phyloP scores from a whole-genome alignment of 2,329 filamentous ascomycete genomes.

The Phoma herbarum region DNA sequence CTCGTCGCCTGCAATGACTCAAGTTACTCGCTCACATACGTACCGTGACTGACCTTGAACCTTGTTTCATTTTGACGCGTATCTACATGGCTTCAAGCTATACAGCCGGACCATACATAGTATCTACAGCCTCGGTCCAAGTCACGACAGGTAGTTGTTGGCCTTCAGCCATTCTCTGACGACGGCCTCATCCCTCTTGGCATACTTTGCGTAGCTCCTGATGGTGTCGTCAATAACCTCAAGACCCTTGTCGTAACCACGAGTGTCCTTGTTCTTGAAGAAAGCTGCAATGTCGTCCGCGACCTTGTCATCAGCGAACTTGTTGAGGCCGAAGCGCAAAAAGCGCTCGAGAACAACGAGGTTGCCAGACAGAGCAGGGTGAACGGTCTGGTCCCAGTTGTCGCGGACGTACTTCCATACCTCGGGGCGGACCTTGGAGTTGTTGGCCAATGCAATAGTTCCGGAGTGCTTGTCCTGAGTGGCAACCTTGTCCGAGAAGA shows the following conservation, averaged over 20 bases:
- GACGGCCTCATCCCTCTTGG: constrained; percentile 74
- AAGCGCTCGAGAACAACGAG: constrained; percentile 91
- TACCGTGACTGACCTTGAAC: neutral
- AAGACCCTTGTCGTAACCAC: constrained; percentile 84
- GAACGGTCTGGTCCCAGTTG: constrained; percentile 76
- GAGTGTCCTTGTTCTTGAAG: constrained; percentile 86
- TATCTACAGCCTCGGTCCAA: constrained; percentile 26
- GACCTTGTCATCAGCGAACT: constrained; percentile 75
- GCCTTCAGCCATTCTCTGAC: constrained; percentile 81
- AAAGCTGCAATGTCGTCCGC: constrained; percentile 82
- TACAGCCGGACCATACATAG: neutral
- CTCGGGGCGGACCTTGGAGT: constrained; percentile 74
- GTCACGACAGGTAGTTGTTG: constrained; percentile 62
- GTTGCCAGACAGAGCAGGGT: constrained; percentile 77
- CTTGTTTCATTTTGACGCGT: neutral
- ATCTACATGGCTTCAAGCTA: neutral
- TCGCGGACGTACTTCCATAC: constrained; percentile 88
- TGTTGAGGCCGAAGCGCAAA: constrained; percentile 77
- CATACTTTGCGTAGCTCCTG: constrained; percentile 82
- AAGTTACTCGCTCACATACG: neutral
- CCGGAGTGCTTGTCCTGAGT: constrained; percentile 88
- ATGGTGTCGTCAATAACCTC: constrained; percentile 88
- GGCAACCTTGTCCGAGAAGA: constrained; percentile 85
- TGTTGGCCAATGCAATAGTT: constrained; percentile 74
- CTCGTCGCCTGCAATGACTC: neutral